phyloP scores from a whole-genome alignment of 2,329 filamentous ascomycete species.

The Diaporthe capsici region DNA sequence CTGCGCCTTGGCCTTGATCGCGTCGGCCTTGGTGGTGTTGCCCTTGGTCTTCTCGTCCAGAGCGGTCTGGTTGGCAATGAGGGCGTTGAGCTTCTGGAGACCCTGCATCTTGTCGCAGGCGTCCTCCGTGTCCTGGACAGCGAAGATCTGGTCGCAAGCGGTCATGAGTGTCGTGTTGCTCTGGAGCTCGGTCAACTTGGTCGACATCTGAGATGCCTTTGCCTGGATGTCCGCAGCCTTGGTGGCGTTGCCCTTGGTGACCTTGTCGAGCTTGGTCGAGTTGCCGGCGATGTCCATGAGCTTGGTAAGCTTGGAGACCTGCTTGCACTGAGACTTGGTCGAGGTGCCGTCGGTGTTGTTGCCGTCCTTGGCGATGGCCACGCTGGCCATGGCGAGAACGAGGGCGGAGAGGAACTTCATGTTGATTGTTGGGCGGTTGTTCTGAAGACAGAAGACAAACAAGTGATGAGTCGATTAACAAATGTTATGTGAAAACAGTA shows the following conservation, averaged over 20 bases:
- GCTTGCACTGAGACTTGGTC: constrained; percentile 51
- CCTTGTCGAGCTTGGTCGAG: constrained; percentile 51
- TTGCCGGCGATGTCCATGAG: constrained; percentile 53
- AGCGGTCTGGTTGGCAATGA: constrained; percentile 47
- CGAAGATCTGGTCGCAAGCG: constrained; percentile 51
- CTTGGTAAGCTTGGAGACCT: constrained; percentile 49
- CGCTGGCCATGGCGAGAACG: constrained; percentile 43
- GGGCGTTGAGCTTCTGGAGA: constrained; percentile 47
- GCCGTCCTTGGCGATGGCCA: constrained; percentile 49
- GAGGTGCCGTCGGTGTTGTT: constrained; percentile 46
- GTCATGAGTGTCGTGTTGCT: constrained; percentile 54
- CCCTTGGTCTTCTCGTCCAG: constrained; percentile 45
- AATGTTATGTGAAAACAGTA: constrained; percentile 10
- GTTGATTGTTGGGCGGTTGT: constrained; percentile 23
- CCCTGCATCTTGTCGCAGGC: constrained; percentile 49
- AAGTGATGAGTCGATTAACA: not conserved
- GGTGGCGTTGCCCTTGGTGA: constrained; percentile 54
- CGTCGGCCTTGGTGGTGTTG: constrained; percentile 50
- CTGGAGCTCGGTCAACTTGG: constrained; percentile 50
- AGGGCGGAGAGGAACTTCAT: constrained; percentile 46
- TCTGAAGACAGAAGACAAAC: not conserved
- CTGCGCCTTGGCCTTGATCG: constrained; percentile 46
- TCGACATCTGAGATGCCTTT: constrained; percentile 50
- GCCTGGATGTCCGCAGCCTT: constrained; percentile 53
- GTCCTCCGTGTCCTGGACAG: constrained; percentile 48